Evolutionary conservation across 306 rosid species (phyloP).

Genomic region (Acacia melanoxylon): DNA sequence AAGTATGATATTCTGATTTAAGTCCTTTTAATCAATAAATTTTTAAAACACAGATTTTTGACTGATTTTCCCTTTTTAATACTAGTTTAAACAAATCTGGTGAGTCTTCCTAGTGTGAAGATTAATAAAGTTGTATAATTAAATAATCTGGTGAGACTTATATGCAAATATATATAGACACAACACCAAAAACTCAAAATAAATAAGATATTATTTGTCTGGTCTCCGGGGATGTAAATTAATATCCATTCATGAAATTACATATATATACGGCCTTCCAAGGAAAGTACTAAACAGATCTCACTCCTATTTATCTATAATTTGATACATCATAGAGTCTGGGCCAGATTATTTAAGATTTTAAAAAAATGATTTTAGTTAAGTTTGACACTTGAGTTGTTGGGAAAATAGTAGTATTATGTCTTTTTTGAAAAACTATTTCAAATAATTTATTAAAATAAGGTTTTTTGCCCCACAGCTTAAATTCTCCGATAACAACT

Average conservation of each 20-base stretch:
- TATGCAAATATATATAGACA: background rate
- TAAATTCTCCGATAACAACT: background rate
- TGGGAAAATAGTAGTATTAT: background rate
- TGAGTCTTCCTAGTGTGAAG: background rate
- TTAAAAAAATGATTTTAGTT: too few species aligned
- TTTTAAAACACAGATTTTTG: too few species aligned
- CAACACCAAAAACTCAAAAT: background rate
- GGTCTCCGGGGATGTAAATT: background rate
- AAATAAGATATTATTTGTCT: background rate
- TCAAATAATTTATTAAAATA: too few species aligned
- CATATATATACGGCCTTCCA: background rate
- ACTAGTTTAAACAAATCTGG: background rate
- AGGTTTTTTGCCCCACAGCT: background rate
- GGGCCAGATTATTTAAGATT: too few species aligned
- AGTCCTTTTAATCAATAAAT: too few species aligned
- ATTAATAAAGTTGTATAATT: background rate
- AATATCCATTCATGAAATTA: constrained; percentile 1
- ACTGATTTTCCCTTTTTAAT: too few species aligned
- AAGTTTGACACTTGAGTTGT: background rate
- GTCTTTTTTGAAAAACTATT: too few species aligned
- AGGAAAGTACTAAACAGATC: constrained; percentile 61
- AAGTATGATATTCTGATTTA: too few species aligned
- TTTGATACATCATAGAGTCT: background rate
- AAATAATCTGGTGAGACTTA: background rate
- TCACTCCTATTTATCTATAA: constrained; percentile 38